Evolutionary conservation across 2,329 filamentous ascomycete species (phyloP), one percentile per base, ranked within the genome.

Genomic region (Sarocladium strictum): DNA sequence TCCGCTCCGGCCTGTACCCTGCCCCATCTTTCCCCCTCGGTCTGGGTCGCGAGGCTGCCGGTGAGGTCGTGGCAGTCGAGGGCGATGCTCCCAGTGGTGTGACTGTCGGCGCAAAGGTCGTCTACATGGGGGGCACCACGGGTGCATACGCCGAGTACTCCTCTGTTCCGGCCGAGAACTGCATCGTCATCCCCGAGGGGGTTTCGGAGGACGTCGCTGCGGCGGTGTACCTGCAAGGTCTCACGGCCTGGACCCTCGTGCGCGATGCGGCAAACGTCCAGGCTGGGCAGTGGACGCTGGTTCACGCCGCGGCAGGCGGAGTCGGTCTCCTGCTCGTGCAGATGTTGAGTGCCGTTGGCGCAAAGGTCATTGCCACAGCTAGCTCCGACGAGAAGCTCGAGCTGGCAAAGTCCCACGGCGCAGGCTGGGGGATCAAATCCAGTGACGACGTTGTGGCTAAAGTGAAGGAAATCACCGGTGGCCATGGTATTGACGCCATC

Each of bases 281-380:
- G 66, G 77, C 82, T 60, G 89, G 86, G 1, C 89, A 95, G 61
- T 94, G 87, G 84, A 78, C 90, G 0, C 80, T 96, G 2, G 83
- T 96, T 15, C 90, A 94, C 62, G 91, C 91, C 0, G 91, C 91
- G 0, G 90, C 90, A 0, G 91, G 91, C 15, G 91, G 91, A 15
- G 89, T 90, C 0, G 89, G 89, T 0, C 73, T 86, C 41, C 80
- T 89, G 70, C 77, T 96, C 26, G 84, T 83, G 37, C 90, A 95
- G 76, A 72, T 96, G 60, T 73, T 96, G 38, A 81, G 79, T 60
- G 75, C 79, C 1, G 75, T 91, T 2, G 91, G 90, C 1, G 91
- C 89, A 12, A 83, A 81, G 61, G 83, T 86, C 21, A 94, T 97
- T 63, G 91, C 85, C 1, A 93, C 90, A 3, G 89, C 89, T 0